Evolutionary conservation across 2,329 filamentous ascomycete species (phyloP), one percentile per base, ranked within the genome.

Genomic region (Diaporthe capsici): DNA sequence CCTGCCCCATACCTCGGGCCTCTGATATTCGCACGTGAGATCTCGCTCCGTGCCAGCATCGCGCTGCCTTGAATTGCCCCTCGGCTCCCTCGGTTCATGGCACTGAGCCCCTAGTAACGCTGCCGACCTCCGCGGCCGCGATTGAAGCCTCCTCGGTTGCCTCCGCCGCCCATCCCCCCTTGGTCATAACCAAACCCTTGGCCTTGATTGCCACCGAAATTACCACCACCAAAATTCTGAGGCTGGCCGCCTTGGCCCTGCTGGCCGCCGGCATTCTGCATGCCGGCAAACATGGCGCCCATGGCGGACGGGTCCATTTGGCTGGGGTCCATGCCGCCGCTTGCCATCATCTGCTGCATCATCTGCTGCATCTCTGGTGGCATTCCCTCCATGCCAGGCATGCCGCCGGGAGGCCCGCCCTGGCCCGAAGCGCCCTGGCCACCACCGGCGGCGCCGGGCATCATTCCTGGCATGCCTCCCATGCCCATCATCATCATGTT

Each of bases 331-430:
- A 93, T 91, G 31, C 91, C 91, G 0, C 87, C 86, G 0, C 89
- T 87, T 8, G 73, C 75, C 89, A 93, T 92, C 90, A 93, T 92
- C 82, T 93, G 91, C 82, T 93, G 91, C 90, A 93, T 91, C 89
- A 93, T 92, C 61, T 87, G 86, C 81, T 93, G 91, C 90, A 93
- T 92, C 81, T 93, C 91, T 0, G 91, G 88, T 4, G 90, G 85
- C 83, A 92, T 90, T n/a, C 89, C 90, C 34, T 92, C 91, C 89
- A 92, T 91, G 4, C 89, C 89, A 0, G 87, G 80, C 86, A 89
- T 88, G 3, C 83, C 81, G n/a, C 82, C 85, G 22, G 79, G 79
- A 25, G 60, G 60, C 17, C 63, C 63, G 42, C 75, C 78, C n/a
- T 79, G 79, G 15, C 75, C 81, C 7, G 47, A 63, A 31, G 15